Evolutionary conservation across 1,284 basidiomycete species (phyloP).

Genomic region (Ceratobasidium sp.): DNA sequence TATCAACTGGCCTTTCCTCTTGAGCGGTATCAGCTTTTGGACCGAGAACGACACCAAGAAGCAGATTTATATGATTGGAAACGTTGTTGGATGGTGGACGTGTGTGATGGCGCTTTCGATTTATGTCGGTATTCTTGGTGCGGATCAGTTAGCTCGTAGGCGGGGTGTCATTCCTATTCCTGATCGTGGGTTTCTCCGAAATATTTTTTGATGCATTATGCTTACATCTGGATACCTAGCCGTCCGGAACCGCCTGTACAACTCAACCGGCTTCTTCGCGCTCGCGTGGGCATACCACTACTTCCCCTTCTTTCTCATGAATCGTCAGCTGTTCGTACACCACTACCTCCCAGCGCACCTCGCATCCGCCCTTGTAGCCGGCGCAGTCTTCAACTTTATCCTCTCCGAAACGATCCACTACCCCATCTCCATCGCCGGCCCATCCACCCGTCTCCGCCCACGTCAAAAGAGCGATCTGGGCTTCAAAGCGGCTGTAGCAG

Average conservation of each 20-base stretch:
- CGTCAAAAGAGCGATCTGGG: conserved; percentile 77
- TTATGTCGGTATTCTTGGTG: conserved; percentile 88
- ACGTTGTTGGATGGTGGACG: conserved; percentile 94
- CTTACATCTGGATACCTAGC: conserved; percentile 59
- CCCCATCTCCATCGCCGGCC: conserved; percentile 78
- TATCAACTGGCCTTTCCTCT: conserved; percentile 97
- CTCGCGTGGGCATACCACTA: conserved; percentile 96
- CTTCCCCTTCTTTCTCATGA: conserved; percentile 98
- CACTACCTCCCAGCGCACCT: conserved; percentile 97
- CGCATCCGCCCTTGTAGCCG: conserved; percentile 90
- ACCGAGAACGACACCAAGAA: conserved; percentile 83
- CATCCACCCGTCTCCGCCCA: conserved; percentile 68
- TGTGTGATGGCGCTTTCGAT: conserved; percentile 86
- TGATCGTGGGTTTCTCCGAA: conserved; percentile 67
- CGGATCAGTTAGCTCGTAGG: conserved; percentile 88
- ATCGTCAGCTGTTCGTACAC: conserved; percentile 95
- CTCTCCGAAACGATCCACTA: conserved; percentile 93
- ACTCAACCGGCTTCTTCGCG: conserved; percentile 95
- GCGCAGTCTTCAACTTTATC: conserved; percentile 91
- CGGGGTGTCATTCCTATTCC: conserved; percentile 88
- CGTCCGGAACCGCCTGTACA: conserved; percentile 91
- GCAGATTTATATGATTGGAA: conserved; percentile 97
- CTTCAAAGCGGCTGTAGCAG: conserved; percentile 65
- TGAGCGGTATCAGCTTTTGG: conserved; percentile 98
- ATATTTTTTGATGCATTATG: neutral